Base-by-base conservation (phyloP, 2,329 filamentous ascomycete genomes). In the Elsinoe fawcettii region DNA sequence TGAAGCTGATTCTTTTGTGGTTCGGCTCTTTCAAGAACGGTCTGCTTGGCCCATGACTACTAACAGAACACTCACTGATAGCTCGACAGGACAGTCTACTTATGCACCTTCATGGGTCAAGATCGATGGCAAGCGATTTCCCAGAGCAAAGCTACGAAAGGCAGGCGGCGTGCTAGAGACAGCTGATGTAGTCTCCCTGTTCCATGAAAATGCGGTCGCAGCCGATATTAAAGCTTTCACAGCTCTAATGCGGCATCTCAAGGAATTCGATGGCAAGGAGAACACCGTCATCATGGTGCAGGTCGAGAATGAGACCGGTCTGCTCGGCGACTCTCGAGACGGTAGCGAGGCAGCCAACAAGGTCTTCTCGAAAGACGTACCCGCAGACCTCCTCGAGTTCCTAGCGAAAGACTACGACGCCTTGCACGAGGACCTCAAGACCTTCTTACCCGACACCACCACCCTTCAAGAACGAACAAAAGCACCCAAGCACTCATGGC, bases 261-360 rank as follows among this genome's bases (percentile, higher is more conserved):
- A 72, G 5, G 66, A 75, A 2, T 63, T 80, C 3, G 77, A 81
- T 46, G 66, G 66, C 1, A 64, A 70, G 9, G 69, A 80, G 43
- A 71, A 68, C 2, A 81, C 77, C 0, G 77, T 81, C 0, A 60
- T 81, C 1, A 81, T 81, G 79, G 73, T 80, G 0, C 79, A 81
- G 60, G 78, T 82, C n/a, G 76, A 82, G 64, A 81, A 81, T 41
- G 79, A 81, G 66, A 72, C 71, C 0, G 79, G 79, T 0, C 59
- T 81, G 0, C 67, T 81, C 0, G 77, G 78, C 0, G 78, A 81
- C 61, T 80, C 74, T 6, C 70, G 77, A 20, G 79, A 80, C 61
- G 67, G 74, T 2, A 75, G 71, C 2, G 62, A 63, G 1, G 63
- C 64, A 5, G 77, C 76, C 1, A 68, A 78, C 16, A 64, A 70